Evolutionary conservation across 495 filamentous ascomycete genomes (phyloP), one percentile per base, ranked within the genome.

Genomic region (Neurospora africana): DNA sequence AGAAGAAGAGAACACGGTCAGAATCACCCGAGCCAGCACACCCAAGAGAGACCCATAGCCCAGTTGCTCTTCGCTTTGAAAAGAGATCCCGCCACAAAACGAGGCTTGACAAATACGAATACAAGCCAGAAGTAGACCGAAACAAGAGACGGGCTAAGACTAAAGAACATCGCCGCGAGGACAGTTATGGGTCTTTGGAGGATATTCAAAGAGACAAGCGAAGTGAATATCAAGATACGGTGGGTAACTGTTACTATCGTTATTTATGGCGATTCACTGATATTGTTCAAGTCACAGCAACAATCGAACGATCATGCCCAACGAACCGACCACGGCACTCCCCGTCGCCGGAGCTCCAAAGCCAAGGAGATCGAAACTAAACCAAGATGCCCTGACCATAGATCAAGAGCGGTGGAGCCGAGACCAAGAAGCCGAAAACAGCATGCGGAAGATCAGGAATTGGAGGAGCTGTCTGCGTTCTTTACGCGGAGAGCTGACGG

Each of bases 31-130:
- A 38, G 23, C 39, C 37, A 2, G 68, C 30, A 11, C 23, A 53
- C 2, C 30, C n/a, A 30, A 35, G 44, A 3, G 41, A 72, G 17
- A 13, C 47, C 19, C 38, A 8, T 13, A 21, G 39, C 44, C 69
- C 61, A 38, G 21, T 21, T 27, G 71, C 70, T 11, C 15, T 68
- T 36, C 71, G 71, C 27, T 93, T 89, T 72, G 86, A 89, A 69
- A 88, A 84, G 75, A 84, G 84, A 68, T 81, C 86, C 61, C 86
- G 91, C 44, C 84, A 85, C 74, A 92, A 89, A 78, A 91, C 89
- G 19, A 85, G 82, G 53, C 82, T 85, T 19, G 86, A 91, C 74
- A 87, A 81, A 72, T 89, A 86, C 72, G 78, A 89, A 13, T 78
- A 79, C 65, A 83, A 81, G 70, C 79, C 80, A 68, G 79, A 74